These are phyloP conservation scores for Debaryomycetaceae sp. DNA, from an alignment of 1,139 yeast species.

Conservation along the genomic window DNA sequence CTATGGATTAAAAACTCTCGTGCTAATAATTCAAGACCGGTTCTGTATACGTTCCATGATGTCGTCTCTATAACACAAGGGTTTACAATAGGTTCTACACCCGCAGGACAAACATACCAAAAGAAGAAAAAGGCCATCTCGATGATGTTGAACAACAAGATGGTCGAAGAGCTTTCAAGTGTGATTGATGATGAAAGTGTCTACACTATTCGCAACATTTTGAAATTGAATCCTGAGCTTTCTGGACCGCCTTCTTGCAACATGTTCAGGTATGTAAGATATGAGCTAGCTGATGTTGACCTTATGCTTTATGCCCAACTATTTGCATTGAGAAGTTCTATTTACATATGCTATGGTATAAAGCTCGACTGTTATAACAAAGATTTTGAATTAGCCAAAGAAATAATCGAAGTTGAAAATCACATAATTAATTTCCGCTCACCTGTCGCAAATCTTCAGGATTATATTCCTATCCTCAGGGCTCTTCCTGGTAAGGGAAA, in stretches of 20 bases:
- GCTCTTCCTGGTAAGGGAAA: conserved; percentile 22
- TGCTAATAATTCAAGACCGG: conserved; percentile 66
- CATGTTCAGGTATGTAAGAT: conserved; percentile 10
- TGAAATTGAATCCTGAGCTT: conserved; percentile 18
- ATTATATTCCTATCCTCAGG: conserved; percentile 56
- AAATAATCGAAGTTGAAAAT: conserved; percentile 63
- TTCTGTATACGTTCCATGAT: conserved; percentile 63
- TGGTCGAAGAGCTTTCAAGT: conserved; percentile 26
- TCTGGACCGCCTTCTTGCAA: conserved; percentile 21
- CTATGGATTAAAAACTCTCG: conserved; percentile 54
- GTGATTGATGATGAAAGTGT: conserved; percentile 46
- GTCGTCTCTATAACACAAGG: conserved; percentile 62
- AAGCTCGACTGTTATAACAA: conserved; percentile 40
- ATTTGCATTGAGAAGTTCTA: conserved; percentile 55
- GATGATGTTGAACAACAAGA: conserved; percentile 41
- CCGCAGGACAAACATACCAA: conserved; percentile 54
- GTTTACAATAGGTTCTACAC: conserved; percentile 76
- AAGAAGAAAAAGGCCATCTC: conserved; percentile 54
- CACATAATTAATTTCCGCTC: conserved; percentile 61
- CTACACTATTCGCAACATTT: conserved; percentile 22
- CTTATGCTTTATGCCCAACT: conserved; percentile 45
- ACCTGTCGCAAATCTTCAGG: conserved; percentile 58
- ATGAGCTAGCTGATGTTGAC: conserved; percentile 30
- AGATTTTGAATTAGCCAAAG: conserved; percentile 42
- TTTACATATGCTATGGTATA: conserved; percentile 60